Base-by-base conservation (phyloP, 768 basidiomycete genomes). In the Floccularia luteovirens region DNA sequence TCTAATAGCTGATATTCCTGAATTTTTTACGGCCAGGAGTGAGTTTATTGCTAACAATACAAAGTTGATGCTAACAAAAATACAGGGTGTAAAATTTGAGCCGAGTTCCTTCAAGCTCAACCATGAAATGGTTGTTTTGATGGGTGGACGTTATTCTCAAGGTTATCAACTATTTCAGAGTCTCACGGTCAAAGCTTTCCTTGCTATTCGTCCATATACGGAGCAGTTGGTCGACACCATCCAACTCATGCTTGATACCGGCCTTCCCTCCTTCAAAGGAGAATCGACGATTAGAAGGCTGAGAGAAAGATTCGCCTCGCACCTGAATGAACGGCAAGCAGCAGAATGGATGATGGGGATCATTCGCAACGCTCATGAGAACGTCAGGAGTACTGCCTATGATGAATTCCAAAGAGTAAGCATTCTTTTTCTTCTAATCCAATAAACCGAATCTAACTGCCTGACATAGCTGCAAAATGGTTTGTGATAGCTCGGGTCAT, bases 101-200 rank as follows among this genome's bases (percentile, higher is more conserved):
- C 94, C 96, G 0, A 86, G 72, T 56, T 94, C 91, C 8, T 99
- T 99, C 80, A 99, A 99, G 64, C 75, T 99, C 36, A 96, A 90
- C 44, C 93, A 97, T 57, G 96, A 99, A 60, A 99, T 99, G 96
- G 87, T 98, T 13, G 74, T 87, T 11, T 66, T 98, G 23, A 99
- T 99, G 96, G 96, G 96, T 36, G 96, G 96, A 7, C 75, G 87
- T 48, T 75, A 86, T 54, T 93, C 90, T 1, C 88, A 93, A 61
- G 96, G 96, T 14, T 99, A 94, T 61, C 82, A 85, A 41, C 74
- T 91, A 27, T 99, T 98, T 70, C 84, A 88, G 52, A 88, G 89
- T 54, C 76, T 99, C 24, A 90, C 89, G 2, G 80, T 98, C 49
- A 96, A 97, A 60, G 93, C 90, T 1, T 99, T 99, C 74, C 77